Evolutionary conservation across 257 asterid genomes (phyloP).

Genomic region (Nicotiana tomentosiformis): DNA sequence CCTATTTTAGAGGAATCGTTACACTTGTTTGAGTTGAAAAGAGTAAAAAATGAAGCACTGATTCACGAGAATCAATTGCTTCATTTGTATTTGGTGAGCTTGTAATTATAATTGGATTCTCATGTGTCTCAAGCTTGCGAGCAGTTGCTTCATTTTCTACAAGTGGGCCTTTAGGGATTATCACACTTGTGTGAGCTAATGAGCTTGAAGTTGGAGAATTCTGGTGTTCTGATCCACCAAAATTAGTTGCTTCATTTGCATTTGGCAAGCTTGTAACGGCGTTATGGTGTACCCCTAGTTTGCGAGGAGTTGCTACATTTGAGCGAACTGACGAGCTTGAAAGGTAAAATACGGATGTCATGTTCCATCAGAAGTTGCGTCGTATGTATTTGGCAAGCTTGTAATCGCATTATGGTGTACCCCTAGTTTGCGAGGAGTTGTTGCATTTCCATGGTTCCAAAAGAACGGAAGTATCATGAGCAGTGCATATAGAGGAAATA

Average conservation of each 20-base stretch:
- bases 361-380: not conserved
- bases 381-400: not conserved
- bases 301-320: not conserved
- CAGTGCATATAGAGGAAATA: not conserved
- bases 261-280: not conserved
- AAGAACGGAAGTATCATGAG: not conserved
- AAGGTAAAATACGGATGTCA: not conserved
- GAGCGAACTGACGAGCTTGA: not conserved
- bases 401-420: not conserved
- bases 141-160: not conserved
- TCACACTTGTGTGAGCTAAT: no score
- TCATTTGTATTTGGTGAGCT: not conserved
- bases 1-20: no score
- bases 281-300: not conserved
- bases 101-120: not conserved
- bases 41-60: not conserved
- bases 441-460: not conserved
- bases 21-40: not conserved
- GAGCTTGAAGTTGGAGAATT: no score
- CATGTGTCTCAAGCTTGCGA: not conserved
- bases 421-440: not conserved
- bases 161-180: no score
- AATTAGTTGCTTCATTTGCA: no score
- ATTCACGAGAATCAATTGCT: fast-evolving
- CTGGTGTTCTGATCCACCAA: no score